These are phyloP conservation scores for Cyclocybe aegerita DNA, from an alignment of 768 basidiomycete genomes.

Conservation along the genomic window DNA sequence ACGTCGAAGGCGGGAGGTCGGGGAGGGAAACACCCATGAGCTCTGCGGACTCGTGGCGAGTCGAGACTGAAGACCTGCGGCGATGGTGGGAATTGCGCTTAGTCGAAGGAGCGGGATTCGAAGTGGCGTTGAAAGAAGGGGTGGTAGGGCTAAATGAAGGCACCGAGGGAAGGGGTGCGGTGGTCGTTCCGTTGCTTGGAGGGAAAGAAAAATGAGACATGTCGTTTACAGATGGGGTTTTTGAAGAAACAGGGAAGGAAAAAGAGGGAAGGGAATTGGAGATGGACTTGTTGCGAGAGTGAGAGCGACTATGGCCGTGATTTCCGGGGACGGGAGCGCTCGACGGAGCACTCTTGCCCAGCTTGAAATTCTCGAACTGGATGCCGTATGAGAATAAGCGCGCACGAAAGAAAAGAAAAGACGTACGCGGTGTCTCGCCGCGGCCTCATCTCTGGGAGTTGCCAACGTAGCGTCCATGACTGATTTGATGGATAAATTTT, in stretches of 20 bases:
- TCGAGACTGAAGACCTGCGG: constrained; percentile 86
- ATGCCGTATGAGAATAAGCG: background rate
- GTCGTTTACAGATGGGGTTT: constrained; percentile 36
- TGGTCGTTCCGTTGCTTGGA: constrained; percentile 19
- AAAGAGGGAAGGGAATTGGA: constrained; percentile 46
- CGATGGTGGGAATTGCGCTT: constrained; percentile 82
- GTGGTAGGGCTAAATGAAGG: constrained; percentile 5
- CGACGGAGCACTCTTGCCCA: constrained; percentile 51
- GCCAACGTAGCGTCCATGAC: constrained; percentile 23
- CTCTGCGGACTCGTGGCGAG: constrained; percentile 86
- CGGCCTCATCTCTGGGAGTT: constrained; percentile 32
- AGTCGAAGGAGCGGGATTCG: constrained; percentile 31
- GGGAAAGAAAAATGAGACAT: constrained; percentile 21
- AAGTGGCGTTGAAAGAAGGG: constrained; percentile 7
- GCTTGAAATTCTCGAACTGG: constrained; percentile 74
- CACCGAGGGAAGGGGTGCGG: constrained; percentile 11
- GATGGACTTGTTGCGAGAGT: constrained; percentile 68
- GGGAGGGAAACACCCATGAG: constrained; percentile 83
- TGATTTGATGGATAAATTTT: constrained; percentile 22
- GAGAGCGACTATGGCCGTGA: constrained; percentile 62
- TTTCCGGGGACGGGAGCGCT: constrained; percentile 31
- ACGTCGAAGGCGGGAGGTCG: constrained; percentile 56
- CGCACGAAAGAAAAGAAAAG: constrained; percentile 1
- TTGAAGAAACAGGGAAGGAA: constrained; percentile 31
- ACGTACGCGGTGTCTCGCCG: constrained; percentile 42